phyloP scores from a whole-genome alignment of 192 early-diverging fungal genomes.

The Coemansia pectinata region DNA sequence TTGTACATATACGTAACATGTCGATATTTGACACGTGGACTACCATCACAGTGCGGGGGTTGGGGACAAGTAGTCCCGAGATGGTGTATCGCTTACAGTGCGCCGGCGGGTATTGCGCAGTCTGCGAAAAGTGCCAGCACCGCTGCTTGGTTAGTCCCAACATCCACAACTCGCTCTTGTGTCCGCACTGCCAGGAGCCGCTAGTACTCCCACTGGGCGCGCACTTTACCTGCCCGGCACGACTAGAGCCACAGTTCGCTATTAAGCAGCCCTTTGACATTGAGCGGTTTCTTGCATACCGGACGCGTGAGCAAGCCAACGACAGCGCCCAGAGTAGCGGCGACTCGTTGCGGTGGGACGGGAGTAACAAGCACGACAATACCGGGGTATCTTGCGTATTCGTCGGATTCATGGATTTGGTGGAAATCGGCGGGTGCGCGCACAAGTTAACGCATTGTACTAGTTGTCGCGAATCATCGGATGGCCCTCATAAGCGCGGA shows the following conservation, averaged over 20 bases:
- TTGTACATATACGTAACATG: slow-evolving; percentile 5
- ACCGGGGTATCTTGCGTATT: slow-evolving; percentile 8
- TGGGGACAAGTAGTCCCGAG: slow-evolving; percentile 12
- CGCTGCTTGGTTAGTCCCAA: slow-evolving; percentile 41
- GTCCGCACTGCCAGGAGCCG: slow-evolving; percentile 35
- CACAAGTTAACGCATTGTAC: slow-evolving; percentile 11
- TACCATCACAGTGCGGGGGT: slow-evolving; percentile 7
- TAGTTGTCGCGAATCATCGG: slow-evolving; percentile 4
- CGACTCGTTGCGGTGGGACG: slow-evolving; percentile 1
- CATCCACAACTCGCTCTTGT: slow-evolving; percentile 29
- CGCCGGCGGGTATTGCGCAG: slow-evolving; percentile 30
- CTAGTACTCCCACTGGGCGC: slow-evolving; percentile 42
- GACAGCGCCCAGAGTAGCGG: slow-evolving; percentile 7
- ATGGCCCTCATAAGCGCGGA: not conserved
- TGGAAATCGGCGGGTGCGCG: not conserved
- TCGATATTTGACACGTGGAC: slow-evolving; percentile 22
- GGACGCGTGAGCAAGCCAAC: not conserved
- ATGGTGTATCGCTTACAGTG: slow-evolving; percentile 24
- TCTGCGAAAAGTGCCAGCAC: slow-evolving; percentile 42
- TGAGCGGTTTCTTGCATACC: slow-evolving; percentile 36
- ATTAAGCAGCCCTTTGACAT: slow-evolving; percentile 40
- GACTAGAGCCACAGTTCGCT: slow-evolving; percentile 38
- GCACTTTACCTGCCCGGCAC: slow-evolving; percentile 47
- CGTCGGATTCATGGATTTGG: slow-evolving; percentile 43
- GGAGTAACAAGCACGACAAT: not conserved